Evolutionary conservation across 2,329 filamentous ascomycete species (phyloP).

Genomic region (Aspergillus fructus): DNA sequence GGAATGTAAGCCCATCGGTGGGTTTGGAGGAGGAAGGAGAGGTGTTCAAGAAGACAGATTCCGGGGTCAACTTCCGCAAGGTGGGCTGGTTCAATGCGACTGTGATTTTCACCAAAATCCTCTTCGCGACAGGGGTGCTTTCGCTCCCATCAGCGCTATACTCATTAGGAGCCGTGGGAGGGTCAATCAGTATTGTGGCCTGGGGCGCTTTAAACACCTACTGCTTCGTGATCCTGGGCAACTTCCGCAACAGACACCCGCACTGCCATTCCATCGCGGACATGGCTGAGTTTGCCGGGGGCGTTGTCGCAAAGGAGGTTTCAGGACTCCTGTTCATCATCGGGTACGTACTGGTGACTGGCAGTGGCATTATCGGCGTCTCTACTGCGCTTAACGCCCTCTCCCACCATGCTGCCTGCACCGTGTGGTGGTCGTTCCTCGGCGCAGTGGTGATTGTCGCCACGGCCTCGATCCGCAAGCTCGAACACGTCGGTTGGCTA

Average conservation of each 20-base stretch:
- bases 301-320: constrained; percentile 52
- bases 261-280: constrained; percentile 56
- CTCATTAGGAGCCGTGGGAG: constrained; percentile 17
- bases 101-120: constrained; percentile 54
- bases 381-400: constrained; percentile 61
- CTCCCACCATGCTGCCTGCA: constrained; percentile 58
- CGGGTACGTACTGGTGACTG: constrained; percentile 57
- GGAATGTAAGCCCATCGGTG: not conserved
- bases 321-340: constrained; percentile 58
- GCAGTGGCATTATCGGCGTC: constrained; percentile 59
- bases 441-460: constrained; percentile 50
- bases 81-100: constrained; percentile 54
- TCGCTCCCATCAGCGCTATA: constrained; percentile 21
- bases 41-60: constrained; percentile 51
- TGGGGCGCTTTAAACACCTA: constrained; percentile 46
- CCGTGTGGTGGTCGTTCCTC: constrained; percentile 57
- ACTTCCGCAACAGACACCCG: constrained; percentile 53
- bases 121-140: constrained; percentile 27
- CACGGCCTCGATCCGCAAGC: constrained; percentile 56
- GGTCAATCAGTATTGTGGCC: constrained; percentile 18
- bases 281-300: constrained; percentile 59
- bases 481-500: constrained; percentile 61
- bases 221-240: constrained; percentile 45
- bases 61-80: constrained; percentile 54
- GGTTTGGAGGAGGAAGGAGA: constrained; percentile 37